Evolutionary conservation across 495 filamentous ascomycete genomes (phyloP).

Genomic region (Thozetella sp.): DNA sequence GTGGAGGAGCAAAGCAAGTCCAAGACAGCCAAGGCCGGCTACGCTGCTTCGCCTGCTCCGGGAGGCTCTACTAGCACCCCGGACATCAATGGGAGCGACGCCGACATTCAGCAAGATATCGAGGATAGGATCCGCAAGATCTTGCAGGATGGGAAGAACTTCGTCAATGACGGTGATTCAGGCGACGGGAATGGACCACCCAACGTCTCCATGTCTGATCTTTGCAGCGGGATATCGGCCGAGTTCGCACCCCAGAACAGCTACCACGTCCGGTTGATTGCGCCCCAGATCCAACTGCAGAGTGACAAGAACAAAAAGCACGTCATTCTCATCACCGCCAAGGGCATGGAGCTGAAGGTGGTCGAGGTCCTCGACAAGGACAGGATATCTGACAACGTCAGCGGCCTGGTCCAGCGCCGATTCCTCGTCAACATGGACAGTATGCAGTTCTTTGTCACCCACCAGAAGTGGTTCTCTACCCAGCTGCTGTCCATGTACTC

Average conservation of each 20-base stretch:
- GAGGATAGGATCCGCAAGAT: constrained; percentile 88
- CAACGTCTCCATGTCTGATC: constrained; percentile 53
- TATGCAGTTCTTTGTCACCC: constrained; percentile 96
- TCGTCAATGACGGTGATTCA: constrained; percentile 72
- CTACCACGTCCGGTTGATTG: constrained; percentile 92
- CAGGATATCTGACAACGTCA: constrained; percentile 87
- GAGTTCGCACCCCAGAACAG: constrained; percentile 93
- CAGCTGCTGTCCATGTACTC: constrained; percentile 90
- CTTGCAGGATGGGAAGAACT: constrained; percentile 80
- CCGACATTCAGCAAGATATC: constrained; percentile 65
- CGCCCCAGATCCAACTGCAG: constrained; percentile 95
- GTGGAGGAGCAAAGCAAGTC: constrained; percentile 87
- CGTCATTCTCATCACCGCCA: constrained; percentile 89
- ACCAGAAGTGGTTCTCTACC: constrained; percentile 79
- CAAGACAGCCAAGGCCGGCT: constrained; percentile 43
- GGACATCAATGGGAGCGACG: constrained; percentile 38
- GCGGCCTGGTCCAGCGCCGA: constrained; percentile 89
- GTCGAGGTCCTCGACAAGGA: constrained; percentile 98
- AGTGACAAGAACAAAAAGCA: constrained; percentile 97
- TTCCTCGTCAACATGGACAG: constrained; percentile 95
- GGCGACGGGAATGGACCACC: constrained; percentile 22
- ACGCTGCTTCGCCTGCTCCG: constrained; percentile 33
- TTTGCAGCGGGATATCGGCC: constrained; percentile 76
- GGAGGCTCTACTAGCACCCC: constrained; percentile 32
- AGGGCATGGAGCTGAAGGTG: constrained; percentile 95